Conservation (phyloP, 1,284 basidiomycete species). For the Microbotryum silenes-acaulis region DNA sequence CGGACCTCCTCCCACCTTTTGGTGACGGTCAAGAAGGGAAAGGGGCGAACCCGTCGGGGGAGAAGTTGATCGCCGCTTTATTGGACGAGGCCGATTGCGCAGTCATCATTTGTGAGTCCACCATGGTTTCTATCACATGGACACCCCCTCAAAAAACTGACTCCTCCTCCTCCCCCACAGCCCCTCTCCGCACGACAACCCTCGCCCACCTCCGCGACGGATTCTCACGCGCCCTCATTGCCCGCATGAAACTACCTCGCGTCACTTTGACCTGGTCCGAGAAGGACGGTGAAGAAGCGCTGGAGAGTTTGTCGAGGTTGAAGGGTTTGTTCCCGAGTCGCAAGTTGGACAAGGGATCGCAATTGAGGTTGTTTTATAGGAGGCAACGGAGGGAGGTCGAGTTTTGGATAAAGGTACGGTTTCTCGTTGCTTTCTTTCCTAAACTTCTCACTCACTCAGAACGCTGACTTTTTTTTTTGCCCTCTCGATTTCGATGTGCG, state of each 20-base stretch:
- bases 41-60: conserved; percentile 2
- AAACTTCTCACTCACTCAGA: too few species aligned
- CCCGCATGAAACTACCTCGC: conserved; percentile 52
- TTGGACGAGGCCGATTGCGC: conserved; percentile 25
- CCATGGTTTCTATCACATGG: too few species aligned
- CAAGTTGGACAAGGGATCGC: conserved; percentile 15
- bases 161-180: conserved; percentile 35
- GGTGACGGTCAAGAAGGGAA: neutral
- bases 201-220: conserved; percentile 77
- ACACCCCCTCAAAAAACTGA: too few species aligned
- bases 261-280: conserved; percentile 5
- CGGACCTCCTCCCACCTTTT: conserved; percentile 13
- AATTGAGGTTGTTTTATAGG: conserved; percentile 17
- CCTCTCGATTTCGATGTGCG: too few species aligned
- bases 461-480: too few species aligned
- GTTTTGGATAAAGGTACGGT: conserved; percentile 14
- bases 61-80: conserved; percentile 17
- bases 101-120: conserved; percentile 23
- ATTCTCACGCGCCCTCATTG: conserved; percentile 66
- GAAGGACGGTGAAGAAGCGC: neutral
- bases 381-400: conserved; percentile 2
- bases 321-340: conserved; percentile 22
- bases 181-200: conserved; percentile 71
- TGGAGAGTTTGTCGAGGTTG: conserved; percentile 1
- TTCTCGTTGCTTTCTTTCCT: too few species aligned